These are phyloP conservation scores for Aleurites moluccanus DNA, from an alignment of 441 rosid species.

Conservation along the genomic window DNA sequence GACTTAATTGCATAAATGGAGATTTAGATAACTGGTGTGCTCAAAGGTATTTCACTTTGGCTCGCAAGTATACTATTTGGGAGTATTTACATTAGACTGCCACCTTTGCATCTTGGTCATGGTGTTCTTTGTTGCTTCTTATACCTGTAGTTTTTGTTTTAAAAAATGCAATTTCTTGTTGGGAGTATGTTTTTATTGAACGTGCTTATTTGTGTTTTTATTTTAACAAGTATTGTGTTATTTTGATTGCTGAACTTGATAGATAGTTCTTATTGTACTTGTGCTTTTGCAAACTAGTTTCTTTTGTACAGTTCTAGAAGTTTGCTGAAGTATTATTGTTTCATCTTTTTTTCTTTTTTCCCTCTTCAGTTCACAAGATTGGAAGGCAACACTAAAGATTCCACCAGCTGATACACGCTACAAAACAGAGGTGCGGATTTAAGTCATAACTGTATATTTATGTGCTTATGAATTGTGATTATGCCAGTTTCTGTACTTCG, in stretches of 20 bases:
- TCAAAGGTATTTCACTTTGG: background rate
- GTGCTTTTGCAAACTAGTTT: background rate
- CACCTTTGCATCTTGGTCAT: too few relatives aligned
- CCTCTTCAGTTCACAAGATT: conserved; percentile 72
- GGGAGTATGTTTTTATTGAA: too few relatives aligned
- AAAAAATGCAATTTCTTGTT: too few relatives aligned
- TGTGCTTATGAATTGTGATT: background rate
- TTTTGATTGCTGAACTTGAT: background rate
- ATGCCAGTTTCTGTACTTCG: background rate
- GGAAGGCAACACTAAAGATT: conserved; percentile 80
- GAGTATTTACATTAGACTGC: too few relatives aligned
- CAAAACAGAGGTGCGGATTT: conserved; percentile 61
- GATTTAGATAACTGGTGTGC: background rate
- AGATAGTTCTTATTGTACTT: background rate
- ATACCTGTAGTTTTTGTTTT: background rate
- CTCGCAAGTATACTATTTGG: background rate
- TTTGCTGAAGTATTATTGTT: background rate
- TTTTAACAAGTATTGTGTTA: too few relatives aligned
- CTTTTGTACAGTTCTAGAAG: background rate
- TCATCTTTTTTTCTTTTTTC: background rate
- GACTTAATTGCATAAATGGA: background rate
- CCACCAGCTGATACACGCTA: conserved; percentile 91
- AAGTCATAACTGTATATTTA: background rate
- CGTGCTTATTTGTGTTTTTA: too few relatives aligned
- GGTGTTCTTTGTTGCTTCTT: too few relatives aligned